Evolutionary conservation across 1,284 basidiomycete genomes (phyloP), one percentile per base, ranked within the genome.

Genomic region (Rhodotorula sp.): DNA sequence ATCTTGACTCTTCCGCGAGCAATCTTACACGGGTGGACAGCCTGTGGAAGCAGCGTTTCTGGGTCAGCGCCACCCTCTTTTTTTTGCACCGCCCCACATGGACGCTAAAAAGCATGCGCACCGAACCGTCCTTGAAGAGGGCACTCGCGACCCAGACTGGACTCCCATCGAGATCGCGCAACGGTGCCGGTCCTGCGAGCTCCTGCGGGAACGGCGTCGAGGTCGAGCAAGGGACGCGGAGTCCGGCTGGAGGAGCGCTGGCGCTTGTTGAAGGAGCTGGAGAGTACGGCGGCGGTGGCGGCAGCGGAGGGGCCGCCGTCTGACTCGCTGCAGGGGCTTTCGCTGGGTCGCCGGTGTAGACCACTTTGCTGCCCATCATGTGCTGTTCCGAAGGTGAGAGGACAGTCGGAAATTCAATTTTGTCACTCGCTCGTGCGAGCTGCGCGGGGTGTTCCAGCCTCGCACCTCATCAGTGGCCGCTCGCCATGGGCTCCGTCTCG

Each of bases 11-110:
- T 65, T 1, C 70, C 64, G 8, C 54, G 43, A 15, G 69, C 54
- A 3, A 69, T 60, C 64, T 70, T 72, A 67, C 66, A 68, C 5
- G 71, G 73, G 43, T 75, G 71, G 3, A 75, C 64, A 14, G 61
- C 49, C 31, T 51, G 59, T 60, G 48, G 3, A 8, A 15, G 26
- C 29, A 26, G 29, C 29, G 47, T 18, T 16, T 0, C 29, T 29
- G 16, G 47, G 23, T 15, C 23, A 46, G 46, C 31, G 46, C 16
- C 46, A 20, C 14, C 46, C 7, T 18, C 8, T 12, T n/a, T 29
- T 29, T 29, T 23, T 29, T 31, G 58, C 58, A 34, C 34, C 23
- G 34, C 16, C 58, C 29, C 58, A 58, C 20, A 43, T 43, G 31
- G 21, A n/a, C 20, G 34, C 47, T 29, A 15, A 12, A 12, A 10